Evolutionary conservation across 1,139 yeast genomes (phyloP).

Genomic region (Debaryomyces sp.): DNA sequence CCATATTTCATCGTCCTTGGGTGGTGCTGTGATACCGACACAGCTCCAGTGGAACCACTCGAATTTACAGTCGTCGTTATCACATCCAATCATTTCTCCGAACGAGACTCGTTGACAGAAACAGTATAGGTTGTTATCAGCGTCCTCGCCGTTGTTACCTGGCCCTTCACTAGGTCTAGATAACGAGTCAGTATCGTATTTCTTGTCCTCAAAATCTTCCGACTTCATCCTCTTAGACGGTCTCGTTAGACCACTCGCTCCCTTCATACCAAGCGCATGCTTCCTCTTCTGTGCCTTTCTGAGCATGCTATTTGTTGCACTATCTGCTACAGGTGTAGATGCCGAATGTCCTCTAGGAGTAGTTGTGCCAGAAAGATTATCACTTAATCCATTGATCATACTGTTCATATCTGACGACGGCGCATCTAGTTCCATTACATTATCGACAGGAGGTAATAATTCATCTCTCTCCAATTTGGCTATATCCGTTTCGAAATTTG

Average conservation of each 20-base stretch:
- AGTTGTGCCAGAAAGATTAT: conserved; percentile 33
- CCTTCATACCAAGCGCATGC: conserved; percentile 21
- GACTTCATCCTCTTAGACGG: conserved; percentile 30
- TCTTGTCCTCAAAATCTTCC: conserved; percentile 22
- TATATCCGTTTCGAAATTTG: conserved; percentile 73
- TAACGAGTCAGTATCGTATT: conserved; percentile 16
- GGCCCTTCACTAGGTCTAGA: conserved; percentile 19
- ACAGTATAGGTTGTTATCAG: conserved; percentile 68
- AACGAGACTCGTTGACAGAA: conserved; percentile 83
- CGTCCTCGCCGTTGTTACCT: conserved; percentile 53
- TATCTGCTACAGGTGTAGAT: conserved; percentile 23
- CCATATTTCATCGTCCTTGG: conserved; percentile 68
- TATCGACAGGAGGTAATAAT: conserved; percentile 60
- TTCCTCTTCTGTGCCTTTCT: conserved; percentile 32
- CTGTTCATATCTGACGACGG: conserved; percentile 15
- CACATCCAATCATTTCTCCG: conserved; percentile 94
- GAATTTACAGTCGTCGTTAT: conserved; percentile 73
- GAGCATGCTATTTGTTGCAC: conserved; percentile 12
- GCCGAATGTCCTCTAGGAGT: conserved; percentile 32
- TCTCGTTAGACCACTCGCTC: conserved; percentile 20
- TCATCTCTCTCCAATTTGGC: conserved; percentile 80
- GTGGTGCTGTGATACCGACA: conserved; percentile 76
- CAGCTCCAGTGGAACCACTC: conserved; percentile 92
- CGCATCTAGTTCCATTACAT: conserved; percentile 20
- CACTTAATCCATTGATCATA: conserved; percentile 22